phyloP scores from a whole-genome alignment of 768 basidiomycete species.

The Psilocybe sp. region DNA sequence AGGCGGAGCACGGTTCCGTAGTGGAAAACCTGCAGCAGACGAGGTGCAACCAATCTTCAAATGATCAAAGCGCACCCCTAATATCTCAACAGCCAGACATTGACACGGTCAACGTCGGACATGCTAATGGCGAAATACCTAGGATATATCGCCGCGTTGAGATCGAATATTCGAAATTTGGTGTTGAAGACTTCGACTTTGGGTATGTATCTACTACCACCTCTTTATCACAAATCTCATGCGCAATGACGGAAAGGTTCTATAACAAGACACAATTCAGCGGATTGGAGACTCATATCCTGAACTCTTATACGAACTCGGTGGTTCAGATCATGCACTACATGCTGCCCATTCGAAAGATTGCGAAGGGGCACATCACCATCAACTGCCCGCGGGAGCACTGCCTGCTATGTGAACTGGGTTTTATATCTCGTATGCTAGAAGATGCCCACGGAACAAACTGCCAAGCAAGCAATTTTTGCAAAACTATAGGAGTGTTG shows the following conservation, averaged over 20 bases:
- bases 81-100: constrained; percentile 36
- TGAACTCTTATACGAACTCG: constrained; percentile 95
- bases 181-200: constrained; percentile 98
- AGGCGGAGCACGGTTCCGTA: constrained; percentile 75
- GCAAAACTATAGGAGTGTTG: constrained; percentile 85
- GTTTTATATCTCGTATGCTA: constrained; percentile 92
- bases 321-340: constrained; percentile 91
- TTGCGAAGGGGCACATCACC: constrained; percentile 91
- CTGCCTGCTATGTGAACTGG: constrained; percentile 92
- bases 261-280: constrained; percentile 91
- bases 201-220: constrained; percentile 54
- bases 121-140: constrained; percentile 62
- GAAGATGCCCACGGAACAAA: constrained; percentile 93
- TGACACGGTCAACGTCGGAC: constrained; percentile 51
- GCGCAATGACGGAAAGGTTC: constrained; percentile 49
- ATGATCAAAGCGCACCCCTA: background rate
- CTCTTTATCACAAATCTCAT: background rate
- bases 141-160: constrained; percentile 87
- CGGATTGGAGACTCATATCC: constrained; percentile 94
- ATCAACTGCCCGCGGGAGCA: constrained; percentile 87
- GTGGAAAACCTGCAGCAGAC: constrained; percentile 58
- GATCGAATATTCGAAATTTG: constrained; percentile 98
- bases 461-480: constrained; percentile 97
- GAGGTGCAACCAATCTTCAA: constrained; percentile 35
- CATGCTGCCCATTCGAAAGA: constrained; percentile 64